A percentile compares a stretch with the other conserved stretches of the same genome.
Evolutionary conservation across 148 eudicot species (phyloP).

Genomic region (Bassia scoparia): DNA sequence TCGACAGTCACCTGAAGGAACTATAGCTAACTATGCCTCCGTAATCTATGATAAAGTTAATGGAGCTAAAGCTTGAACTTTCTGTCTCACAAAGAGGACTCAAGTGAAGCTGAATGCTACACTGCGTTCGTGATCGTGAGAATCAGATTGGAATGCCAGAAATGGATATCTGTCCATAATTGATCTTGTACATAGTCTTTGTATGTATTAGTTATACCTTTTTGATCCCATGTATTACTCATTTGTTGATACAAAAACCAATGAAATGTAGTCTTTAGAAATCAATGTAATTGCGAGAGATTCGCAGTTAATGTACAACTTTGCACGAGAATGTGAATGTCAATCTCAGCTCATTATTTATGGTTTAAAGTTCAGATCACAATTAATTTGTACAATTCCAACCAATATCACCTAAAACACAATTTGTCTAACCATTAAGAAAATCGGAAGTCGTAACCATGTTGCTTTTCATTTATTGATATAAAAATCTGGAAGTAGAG

Average conservation of each 20-base stretch:
- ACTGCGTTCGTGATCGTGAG: background rate
- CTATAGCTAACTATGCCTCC: slow-evolving; percentile 69
- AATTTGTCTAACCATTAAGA: too few species aligned
- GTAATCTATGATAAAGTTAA: slow-evolving; percentile 38
- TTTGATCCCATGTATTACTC: slow-evolving; percentile 3
- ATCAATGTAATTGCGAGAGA: background rate
- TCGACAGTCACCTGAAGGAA: slow-evolving; percentile 67
- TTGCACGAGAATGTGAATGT: background rate
- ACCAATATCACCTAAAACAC: too few species aligned
- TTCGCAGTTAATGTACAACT: background rate
- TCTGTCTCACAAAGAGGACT: too few species aligned
- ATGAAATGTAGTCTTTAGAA: background rate
- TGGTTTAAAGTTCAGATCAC: too few species aligned
- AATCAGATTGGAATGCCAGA: background rate
- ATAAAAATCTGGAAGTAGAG: too few species aligned
- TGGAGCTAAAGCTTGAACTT: slow-evolving; percentile 19
- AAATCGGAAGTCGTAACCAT: too few species aligned
- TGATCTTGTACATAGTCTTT: slow-evolving; percentile 12
- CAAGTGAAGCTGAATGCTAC: background rate
- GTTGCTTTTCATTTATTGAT: too few species aligned
- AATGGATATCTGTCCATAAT: background rate
- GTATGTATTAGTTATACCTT: slow-evolving; percentile 16
- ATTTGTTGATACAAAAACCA: slow-evolving; percentile 1
- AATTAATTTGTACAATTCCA: too few species aligned
- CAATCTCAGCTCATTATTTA: background rate